Evolutionary conservation across 176 grass and related monocot genomes (phyloP).

Genomic region (Calamus simplicifolius): DNA sequence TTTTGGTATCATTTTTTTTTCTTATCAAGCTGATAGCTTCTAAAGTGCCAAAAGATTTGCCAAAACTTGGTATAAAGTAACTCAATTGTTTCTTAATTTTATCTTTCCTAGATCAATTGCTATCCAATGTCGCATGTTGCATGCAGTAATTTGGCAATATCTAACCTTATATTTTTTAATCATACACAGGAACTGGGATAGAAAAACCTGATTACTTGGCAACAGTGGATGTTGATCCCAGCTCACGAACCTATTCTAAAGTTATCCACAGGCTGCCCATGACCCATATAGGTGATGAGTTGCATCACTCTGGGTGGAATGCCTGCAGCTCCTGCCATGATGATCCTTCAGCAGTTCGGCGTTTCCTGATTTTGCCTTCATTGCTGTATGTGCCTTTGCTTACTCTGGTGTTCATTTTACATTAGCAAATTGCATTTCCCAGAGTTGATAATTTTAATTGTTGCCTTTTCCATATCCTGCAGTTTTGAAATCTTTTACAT

Average conservation of each 20-base stretch:
- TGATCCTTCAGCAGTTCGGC: conserved; percentile 43
- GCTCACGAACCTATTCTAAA: conserved; percentile 68
- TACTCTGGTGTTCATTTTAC: background rate
- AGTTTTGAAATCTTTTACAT: background rate
- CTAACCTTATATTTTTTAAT: background rate
- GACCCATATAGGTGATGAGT: conserved; percentile 65
- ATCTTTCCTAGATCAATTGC: no score
- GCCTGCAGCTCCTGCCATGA: conserved; percentile 90
- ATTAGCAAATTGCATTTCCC: background rate
- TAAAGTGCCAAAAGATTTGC: no score
- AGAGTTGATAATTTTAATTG: background rate
- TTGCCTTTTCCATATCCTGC: background rate
- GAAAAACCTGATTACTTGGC: conserved; percentile 78
- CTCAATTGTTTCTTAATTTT: no score
- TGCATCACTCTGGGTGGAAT: conserved; percentile 96
- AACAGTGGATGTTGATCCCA: conserved; percentile 73
- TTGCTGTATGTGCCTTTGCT: conserved; percentile 48
- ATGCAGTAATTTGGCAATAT: background rate
- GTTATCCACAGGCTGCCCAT: conserved; percentile 76
- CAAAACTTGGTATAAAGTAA: no score
- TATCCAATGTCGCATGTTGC: no score
- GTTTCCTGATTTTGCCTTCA: conserved; percentile 74
- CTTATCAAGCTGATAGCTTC: no score
- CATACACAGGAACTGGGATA: conserved; percentile 66
- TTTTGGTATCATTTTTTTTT: no score